phyloP scores from a whole-genome alignment of 192 early-diverging fungal genomes.

The Mortierella claussenii region DNA sequence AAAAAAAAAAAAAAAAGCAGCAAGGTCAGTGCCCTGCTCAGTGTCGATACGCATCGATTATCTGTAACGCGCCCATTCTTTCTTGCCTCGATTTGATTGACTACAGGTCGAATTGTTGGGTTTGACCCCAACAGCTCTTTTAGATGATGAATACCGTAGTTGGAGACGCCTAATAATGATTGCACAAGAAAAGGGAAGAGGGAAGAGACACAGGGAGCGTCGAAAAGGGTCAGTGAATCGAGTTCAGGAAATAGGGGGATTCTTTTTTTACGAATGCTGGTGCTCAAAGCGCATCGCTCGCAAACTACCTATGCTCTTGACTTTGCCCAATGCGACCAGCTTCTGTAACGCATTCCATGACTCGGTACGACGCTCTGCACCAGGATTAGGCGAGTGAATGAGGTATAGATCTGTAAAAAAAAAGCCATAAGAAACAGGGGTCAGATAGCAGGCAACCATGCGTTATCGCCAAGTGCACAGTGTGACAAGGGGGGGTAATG shows the following conservation, averaged over 20 bases:
- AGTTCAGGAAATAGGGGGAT: too few species aligned
- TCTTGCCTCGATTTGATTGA: slow-evolving; percentile 69
- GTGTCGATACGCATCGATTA: too few species aligned
- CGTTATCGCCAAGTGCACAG: too few species aligned
- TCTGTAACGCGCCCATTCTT: too few species aligned
- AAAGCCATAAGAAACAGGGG: too few species aligned
- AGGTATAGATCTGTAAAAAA: slow-evolving; percentile 68
- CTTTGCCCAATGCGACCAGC: slow-evolving; percentile 58
- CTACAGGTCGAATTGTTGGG: slow-evolving; percentile 53
- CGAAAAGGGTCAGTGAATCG: neutral
- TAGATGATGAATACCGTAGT: slow-evolving; percentile 64
- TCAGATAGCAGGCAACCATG: too few species aligned
- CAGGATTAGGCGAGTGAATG: slow-evolving; percentile 66
- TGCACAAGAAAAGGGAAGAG: neutral
- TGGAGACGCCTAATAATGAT: slow-evolving; percentile 41
- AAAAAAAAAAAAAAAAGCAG: slow-evolving; percentile 5
- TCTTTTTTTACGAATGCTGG: too few species aligned
- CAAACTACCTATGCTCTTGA: slow-evolving; percentile 64
- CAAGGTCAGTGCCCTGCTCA: too few species aligned
- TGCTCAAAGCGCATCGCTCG: too few species aligned
- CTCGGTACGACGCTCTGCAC: slow-evolving; percentile 55
- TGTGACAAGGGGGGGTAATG: too few species aligned
- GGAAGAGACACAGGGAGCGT: neutral
- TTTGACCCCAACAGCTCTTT: slow-evolving; percentile 57
- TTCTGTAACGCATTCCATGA: slow-evolving; percentile 65